These are phyloP conservation scores for Lecanicillium sp. DNA, from an alignment of 2,329 filamentous ascomycete genomes.

Conservation along the genomic window DNA sequence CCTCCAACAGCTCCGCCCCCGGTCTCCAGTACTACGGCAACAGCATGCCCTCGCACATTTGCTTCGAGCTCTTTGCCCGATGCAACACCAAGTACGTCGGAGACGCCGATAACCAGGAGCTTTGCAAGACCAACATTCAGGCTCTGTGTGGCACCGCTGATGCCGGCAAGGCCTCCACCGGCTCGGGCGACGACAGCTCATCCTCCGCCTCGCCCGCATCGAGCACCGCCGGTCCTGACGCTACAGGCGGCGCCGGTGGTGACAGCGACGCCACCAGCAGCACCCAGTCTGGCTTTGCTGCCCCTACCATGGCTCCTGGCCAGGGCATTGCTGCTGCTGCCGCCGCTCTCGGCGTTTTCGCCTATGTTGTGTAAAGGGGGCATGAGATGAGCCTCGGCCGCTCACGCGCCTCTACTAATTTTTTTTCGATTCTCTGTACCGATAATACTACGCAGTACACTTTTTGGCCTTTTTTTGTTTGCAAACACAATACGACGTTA, in stretches of 20 bases:
- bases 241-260: slow-evolving; percentile 14
- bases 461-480: slow-evolving; percentile 12
- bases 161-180: slow-evolving; percentile 26
- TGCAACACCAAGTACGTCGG: slow-evolving; percentile 38
- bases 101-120: slow-evolving; percentile 33
- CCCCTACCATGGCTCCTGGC: slow-evolving; percentile 32
- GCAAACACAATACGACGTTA: slow-evolving; percentile 3
- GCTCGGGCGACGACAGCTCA: slow-evolving; percentile 12
- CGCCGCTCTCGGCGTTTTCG: slow-evolving; percentile 43
- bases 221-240: slow-evolving; percentile 16
- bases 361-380: slow-evolving; percentile 38
- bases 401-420: not conserved
- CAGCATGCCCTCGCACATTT: slow-evolving; percentile 46
- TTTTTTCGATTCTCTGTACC: slow-evolving; percentile 23
- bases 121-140: slow-evolving; percentile 40
- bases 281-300: slow-evolving; percentile 27
- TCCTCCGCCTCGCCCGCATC: slow-evolving; percentile 17
- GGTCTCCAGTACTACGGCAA: slow-evolving; percentile 46
- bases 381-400: slow-evolving; percentile 2
- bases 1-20: slow-evolving; percentile 37
- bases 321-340: slow-evolving; percentile 38
- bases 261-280: slow-evolving; percentile 26
- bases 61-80: slow-evolving; percentile 37
- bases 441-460: slow-evolving; percentile 22
- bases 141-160: slow-evolving; percentile 36